A percentile compares a stretch with the other conserved stretches of the same genome.
Evolutionary conservation across 2,329 filamentous ascomycete species (phyloP).

Genomic region (Saccharata proteae): DNA sequence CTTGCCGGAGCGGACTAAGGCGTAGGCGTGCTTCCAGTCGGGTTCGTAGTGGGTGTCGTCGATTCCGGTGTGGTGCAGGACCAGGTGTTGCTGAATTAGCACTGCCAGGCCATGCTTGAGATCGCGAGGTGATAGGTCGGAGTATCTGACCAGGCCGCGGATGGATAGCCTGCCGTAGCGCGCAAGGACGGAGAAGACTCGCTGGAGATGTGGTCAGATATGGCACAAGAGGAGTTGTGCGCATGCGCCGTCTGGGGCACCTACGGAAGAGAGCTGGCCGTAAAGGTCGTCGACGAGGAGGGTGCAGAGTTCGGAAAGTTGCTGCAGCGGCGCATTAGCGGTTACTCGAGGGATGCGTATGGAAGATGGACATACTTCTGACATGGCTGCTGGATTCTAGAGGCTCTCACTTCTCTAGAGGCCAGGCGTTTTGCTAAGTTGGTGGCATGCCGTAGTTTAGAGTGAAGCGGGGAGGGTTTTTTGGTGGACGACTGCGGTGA

Average conservation of each 20-base stretch:
- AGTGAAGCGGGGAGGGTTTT: too few relatives aligned
- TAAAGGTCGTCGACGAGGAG: constrained; percentile 81
- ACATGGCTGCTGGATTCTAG: constrained; percentile 8
- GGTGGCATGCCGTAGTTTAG: too few relatives aligned
- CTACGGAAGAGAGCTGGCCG: constrained; percentile 83
- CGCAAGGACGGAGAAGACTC: constrained; percentile 70
- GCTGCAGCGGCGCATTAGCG: constrained; percentile 40
- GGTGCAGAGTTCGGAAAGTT: constrained; percentile 75
- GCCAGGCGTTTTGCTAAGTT: too few relatives aligned
- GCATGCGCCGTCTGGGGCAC: constrained; percentile 29
- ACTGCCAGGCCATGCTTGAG: constrained; percentile 72
- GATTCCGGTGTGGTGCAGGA: constrained; percentile 56
- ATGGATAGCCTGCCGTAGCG: constrained; percentile 67
- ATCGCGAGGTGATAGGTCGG: constrained; percentile 60
- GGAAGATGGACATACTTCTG: constrained; percentile 2
- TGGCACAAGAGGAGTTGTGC: not conserved
- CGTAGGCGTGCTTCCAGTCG: constrained; percentile 69
- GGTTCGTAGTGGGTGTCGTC: constrained; percentile 72
- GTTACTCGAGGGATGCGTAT: not conserved
- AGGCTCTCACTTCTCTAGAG: constrained; percentile 10
- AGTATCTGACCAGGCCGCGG: constrained; percentile 56
- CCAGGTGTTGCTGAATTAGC: constrained; percentile 77
- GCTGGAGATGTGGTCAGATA: constrained; percentile 38
- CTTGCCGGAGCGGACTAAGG: constrained; percentile 68
- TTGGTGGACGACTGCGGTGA: too few relatives aligned